phyloP scores from a whole-genome alignment of 257 asterid species.

The Solanum gandarillasii region DNA sequence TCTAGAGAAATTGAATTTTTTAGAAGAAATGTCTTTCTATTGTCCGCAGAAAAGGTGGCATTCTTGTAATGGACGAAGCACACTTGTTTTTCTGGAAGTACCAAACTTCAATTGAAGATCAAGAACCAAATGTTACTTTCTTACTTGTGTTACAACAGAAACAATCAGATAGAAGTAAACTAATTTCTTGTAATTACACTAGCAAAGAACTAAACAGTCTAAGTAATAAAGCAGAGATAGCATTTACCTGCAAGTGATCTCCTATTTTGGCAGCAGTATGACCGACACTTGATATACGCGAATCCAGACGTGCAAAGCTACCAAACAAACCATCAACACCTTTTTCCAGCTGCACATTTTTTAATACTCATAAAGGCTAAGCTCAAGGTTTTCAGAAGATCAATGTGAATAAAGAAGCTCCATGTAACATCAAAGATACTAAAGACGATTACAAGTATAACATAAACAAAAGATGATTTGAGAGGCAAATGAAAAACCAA shows the following conservation, averaged over 20 bases:
- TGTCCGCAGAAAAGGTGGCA: neutral
- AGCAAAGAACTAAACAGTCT: neutral
- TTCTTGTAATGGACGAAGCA: neutral
- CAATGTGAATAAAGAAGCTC: neutral
- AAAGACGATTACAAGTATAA: neutral
- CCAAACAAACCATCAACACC: conserved; percentile 96
- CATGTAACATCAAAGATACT: neutral
- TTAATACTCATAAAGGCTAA: neutral
- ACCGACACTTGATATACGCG: conserved; percentile 96
- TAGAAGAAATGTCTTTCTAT: neutral
- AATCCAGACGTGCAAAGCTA: conserved; percentile 92
- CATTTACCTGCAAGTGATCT: conserved; percentile 81
- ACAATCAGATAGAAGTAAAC: neutral
- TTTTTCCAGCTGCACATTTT: conserved; percentile 71
- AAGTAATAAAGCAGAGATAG: neutral
- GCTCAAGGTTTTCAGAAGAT: neutral
- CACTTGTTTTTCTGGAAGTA: neutral
- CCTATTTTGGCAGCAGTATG: conserved; percentile 99
- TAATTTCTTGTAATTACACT: neutral
- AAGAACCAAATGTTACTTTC: neutral
- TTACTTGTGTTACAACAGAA: neutral
- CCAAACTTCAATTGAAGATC: neutral
- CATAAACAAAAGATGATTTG: neutral
- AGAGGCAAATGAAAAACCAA: neutral
- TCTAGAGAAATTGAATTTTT: neutral